Base-by-base conservation (phyloP, 2,329 filamentous ascomycete genomes). In the Exophiala sideris region DNA sequence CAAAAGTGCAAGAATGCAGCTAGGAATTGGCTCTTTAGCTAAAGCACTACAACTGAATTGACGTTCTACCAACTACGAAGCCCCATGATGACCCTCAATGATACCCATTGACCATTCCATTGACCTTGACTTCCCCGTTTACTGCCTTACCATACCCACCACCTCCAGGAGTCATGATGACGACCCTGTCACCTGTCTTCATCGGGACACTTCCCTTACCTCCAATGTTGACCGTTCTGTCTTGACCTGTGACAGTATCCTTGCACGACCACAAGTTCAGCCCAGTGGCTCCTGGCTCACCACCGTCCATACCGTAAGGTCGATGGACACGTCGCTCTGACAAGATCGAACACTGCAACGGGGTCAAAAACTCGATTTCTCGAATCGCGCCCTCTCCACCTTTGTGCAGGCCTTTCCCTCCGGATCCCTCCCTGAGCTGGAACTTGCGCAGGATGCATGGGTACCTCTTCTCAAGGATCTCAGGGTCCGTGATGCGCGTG, bases 361-460 rank as follows among this genome's bases (percentile, higher is more conserved):
- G 86, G 39, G 88, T 84, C 2, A 88, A 78, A 68, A 91, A 91
- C 70, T 94, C 89, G 56, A 94, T 90, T 56, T 94, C 89, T 0
- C 89, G 73, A 0, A 91, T 74, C 0, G 89, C 85, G 10, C 89
- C 89, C 62, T 91, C 83, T 1, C 89, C 89, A 12, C 89, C 88
- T 0, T 72, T 71, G 63, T 87, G 82, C 66, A 81, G 78, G 0
- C 89, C 89, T 2, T 66, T 65, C 0, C 89, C 88, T 0, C 83
- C 84, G 33, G 81, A 85, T 0, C 81, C 84, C 1, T 71, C 61
- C 1, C 88, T 72, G 9, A 92, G 72, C 11, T 79, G 78, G 68
- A 91, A 92, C 61, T 87, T 79, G 5, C 85, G 77, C 34, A 94
- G 72, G 1, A 94, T 70, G 1, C 90, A 86, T 0, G 88, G 88